phyloP scores from a whole-genome alignment of 139 green algal genomes.

The Chlorella sp. region DNA sequence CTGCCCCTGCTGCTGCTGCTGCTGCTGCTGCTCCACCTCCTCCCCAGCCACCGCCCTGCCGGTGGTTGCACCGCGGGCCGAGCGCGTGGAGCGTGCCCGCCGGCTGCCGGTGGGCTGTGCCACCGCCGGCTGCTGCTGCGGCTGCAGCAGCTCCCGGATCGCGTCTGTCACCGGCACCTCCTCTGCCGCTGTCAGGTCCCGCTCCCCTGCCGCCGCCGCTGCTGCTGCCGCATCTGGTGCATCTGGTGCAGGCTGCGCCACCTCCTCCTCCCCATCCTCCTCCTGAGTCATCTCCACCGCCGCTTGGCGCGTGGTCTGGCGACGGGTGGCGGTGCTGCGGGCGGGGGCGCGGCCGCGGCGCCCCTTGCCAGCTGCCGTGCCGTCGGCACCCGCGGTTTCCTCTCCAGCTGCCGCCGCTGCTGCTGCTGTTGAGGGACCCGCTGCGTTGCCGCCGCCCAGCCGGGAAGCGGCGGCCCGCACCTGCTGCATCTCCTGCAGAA shows the following conservation, averaged over 20 bases:
- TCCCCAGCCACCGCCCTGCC: neutral
- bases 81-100: constrained; percentile 20
- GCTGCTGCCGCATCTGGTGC: neutral
- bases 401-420: neutral
- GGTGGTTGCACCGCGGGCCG: neutral
- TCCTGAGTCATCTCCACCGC: neutral
- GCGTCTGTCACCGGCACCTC: constrained; percentile 32
- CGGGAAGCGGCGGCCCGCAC: neutral
- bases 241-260: neutral
- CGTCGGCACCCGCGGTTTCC: neutral
- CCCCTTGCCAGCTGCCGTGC: neutral
- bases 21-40: constrained; percentile 28
- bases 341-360: neutral
- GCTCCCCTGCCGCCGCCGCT: neutral
- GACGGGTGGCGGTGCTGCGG: constrained; percentile 20
- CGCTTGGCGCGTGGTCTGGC: constrained; percentile 27
- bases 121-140: neutral
- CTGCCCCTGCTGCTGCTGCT: constrained; percentile 22
- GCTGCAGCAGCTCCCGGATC: constrained; percentile 34
- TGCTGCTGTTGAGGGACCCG: neutral
- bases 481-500: constrained; percentile 23
- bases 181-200: neutral
- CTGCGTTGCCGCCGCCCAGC: neutral
- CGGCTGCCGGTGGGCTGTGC: constrained; percentile 10
- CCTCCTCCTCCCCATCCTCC: constrained; percentile 30